Evolutionary conservation across 768 basidiomycete species (phyloP), one percentile per base, ranked within the genome.

Genomic region (Trametopsis cervina): DNA sequence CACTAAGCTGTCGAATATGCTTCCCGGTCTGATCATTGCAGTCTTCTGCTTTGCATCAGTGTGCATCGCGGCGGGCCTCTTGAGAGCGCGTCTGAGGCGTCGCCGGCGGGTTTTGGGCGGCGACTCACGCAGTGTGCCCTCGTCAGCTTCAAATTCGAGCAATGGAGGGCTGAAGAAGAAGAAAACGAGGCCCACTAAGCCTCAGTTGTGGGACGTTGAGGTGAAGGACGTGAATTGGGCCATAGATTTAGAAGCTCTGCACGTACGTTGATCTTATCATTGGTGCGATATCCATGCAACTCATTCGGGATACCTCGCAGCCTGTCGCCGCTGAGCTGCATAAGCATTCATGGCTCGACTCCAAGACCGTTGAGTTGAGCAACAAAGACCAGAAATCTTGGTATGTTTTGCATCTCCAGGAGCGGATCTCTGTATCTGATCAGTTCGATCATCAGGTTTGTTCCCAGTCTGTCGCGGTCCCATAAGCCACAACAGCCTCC

Each of bases 1-100:
- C 29, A 52, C 7, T 33, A 7, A 29, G 25, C 20, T 52, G 29
- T 42, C 51, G 46, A 52, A 44, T 11, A 42, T 52, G 40, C 18
- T 52, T 39, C 51, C 51, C 36, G 51, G 27, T 7, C 27, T 52
- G 45, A 40, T 52, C 46, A 52, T 52, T 45, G 51, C 45, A 26
- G 42, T 52, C 41, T 27, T 52, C 21, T 52, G 51, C 46, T 46
- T 52, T 29, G 21, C 46, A 44, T 37, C 51, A 20, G 21, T 52
- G 20, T 47, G 46, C 25, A 29, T 47, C 40, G 46, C 35, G 35
- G 46, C 22, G 45, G 46, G 46, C 27, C 36, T 47, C 17, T 35
- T 24, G 12, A 44, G 46, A 35, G 25, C 39, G 26, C 37, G 29
- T 15, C 29, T 7, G 29, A 33, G 51, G 5, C 39, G 51, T 20